Evolutionary conservation across 192 early-diverging fungal genomes (phyloP).

Genomic region (Backusella liffmaniae): DNA sequence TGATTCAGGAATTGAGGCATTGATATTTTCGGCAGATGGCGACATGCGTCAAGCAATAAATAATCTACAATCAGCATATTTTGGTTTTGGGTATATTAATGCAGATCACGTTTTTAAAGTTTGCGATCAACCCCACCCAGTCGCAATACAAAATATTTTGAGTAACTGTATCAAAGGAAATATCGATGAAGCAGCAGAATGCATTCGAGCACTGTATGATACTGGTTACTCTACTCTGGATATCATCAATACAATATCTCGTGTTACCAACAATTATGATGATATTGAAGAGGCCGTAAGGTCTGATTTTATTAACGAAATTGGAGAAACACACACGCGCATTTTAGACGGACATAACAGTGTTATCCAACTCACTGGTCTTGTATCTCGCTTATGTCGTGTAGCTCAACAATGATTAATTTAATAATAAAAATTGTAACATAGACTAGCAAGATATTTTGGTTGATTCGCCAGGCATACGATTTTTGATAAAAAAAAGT

Average conservation of each 20-base stretch:
- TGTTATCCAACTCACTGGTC: constrained; percentile 82
- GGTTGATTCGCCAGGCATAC: not conserved
- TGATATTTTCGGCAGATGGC: constrained; percentile 95
- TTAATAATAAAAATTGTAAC: not conserved
- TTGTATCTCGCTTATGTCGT: constrained; percentile 68
- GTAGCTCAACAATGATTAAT: constrained; percentile 17
- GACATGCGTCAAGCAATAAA: constrained; percentile 99
- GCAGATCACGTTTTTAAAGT: constrained; percentile 95
- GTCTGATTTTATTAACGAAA: constrained; percentile 88
- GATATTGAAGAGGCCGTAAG: constrained; percentile 79
- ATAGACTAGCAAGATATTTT: not conserved
- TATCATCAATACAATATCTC: constrained; percentile 89
- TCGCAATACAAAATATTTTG: constrained; percentile 73
- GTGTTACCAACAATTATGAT: constrained; percentile 78
- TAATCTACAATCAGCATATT: constrained; percentile 88
- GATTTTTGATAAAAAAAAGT: too few species aligned
- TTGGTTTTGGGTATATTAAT: constrained; percentile 84
- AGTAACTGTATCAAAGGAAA: constrained; percentile 64
- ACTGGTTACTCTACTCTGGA: constrained; percentile 89
- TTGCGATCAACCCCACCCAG: constrained; percentile 96
- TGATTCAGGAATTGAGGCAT: constrained; percentile 86
- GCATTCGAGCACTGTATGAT: constrained; percentile 70
- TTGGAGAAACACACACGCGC: constrained; percentile 90
- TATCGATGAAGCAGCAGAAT: constrained; percentile 69
- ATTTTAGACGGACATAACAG: constrained; percentile 85